Conservation (phyloP, 257 asterid genomes). For the Euphrasia confusa region DNA sequence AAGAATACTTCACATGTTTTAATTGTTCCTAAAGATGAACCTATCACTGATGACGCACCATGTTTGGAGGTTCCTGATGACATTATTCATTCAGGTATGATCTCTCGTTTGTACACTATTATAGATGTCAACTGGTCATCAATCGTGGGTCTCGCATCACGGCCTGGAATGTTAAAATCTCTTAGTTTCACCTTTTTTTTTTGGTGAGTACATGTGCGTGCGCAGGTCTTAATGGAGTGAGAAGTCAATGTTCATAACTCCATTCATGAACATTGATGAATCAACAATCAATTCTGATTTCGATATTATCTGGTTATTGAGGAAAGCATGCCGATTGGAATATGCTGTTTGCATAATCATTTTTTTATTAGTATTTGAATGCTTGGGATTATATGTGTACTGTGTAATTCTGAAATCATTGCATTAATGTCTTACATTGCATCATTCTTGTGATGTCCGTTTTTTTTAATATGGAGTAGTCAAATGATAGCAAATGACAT, state of each 20-base stretch:
- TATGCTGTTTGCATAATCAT: conserved; percentile 5
- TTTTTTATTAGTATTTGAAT: conserved; percentile 5
- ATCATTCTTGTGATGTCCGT: conserved; percentile 17
- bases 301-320: neutral
- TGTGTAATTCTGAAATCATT: conserved; percentile 11
- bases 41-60: conserved; percentile 39
- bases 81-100: conserved; percentile 47
- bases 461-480: conserved; percentile 6
- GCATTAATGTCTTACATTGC: conserved; percentile 2
- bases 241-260: neutral
- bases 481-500: conserved; percentile 8
- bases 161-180: conserved; percentile 12
- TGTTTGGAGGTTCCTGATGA: conserved; percentile 35
- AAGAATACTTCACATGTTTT: conserved; percentile 28
- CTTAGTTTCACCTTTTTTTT: neutral
- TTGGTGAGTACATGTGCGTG: neutral
- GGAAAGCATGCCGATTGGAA: conserved; percentile 11
- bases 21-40: conserved; percentile 49
- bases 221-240: neutral
- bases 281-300: conserved; percentile 8
- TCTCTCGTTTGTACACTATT: conserved; percentile 19
- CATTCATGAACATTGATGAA: neutral
- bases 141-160: conserved; percentile 11
- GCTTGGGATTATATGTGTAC: conserved; percentile 3
- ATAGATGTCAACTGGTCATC: conserved; percentile 1